These are phyloP conservation scores for Thymus quinquecostatus DNA, from an alignment of 257 asterid genomes.

Conservation along the genomic window DNA sequence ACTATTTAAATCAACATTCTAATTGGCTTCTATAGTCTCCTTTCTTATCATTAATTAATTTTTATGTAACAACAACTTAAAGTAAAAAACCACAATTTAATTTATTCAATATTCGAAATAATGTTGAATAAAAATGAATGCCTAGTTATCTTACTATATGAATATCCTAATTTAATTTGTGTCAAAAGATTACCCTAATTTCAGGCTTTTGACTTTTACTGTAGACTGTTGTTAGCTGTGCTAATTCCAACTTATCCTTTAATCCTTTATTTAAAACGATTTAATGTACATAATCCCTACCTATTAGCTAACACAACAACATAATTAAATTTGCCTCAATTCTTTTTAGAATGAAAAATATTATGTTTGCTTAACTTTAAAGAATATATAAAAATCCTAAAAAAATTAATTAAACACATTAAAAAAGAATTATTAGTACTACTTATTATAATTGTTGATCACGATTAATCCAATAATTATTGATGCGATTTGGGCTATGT, in stretches of 20 bases:
- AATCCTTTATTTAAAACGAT: not conserved
- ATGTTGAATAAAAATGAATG: too few relatives aligned
- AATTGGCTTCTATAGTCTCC: not conserved
- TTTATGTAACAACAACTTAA: not conserved
- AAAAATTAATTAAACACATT: too few relatives aligned
- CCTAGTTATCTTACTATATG: not conserved
- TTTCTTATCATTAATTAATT: not conserved
- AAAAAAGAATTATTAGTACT: too few relatives aligned
- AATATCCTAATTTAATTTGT: not conserved
- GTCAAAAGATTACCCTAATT: constrained; percentile 37
- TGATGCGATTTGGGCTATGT: not conserved
- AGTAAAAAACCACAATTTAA: not conserved
- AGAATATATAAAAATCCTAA: too few relatives aligned
- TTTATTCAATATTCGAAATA: too few relatives aligned
- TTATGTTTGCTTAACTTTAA: too few relatives aligned
- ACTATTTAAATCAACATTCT: constrained; percentile 10
- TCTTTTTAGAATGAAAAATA: too few relatives aligned
- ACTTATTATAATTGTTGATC: not conserved
- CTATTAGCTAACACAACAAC: too few relatives aligned
- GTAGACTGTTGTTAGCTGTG: constrained; percentile 8
- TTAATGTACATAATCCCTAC: not conserved
- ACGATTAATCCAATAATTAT: not conserved
- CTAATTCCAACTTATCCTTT: constrained; percentile 5
- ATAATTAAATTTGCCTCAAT: too few relatives aligned
- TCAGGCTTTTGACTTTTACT: constrained; percentile 29